These are phyloP conservation scores for Penicillium sp. DNA, from an alignment of 2,329 filamentous ascomycete genomes.

Conservation along the genomic window DNA sequence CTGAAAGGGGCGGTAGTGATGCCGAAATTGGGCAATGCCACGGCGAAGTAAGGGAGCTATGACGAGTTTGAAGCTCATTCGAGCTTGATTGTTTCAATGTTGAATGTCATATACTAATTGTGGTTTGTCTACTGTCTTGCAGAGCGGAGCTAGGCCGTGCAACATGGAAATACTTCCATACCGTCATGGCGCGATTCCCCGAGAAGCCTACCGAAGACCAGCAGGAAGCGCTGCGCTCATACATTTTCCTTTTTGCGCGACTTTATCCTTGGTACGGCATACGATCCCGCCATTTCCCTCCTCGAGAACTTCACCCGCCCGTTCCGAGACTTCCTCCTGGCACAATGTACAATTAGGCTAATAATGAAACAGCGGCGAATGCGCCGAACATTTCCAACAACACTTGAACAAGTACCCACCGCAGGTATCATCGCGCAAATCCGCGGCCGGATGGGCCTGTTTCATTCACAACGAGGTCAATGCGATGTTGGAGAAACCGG, in stretches of 20 bases:
- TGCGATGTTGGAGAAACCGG: constrained; percentile 63
- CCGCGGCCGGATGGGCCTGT: constrained; percentile 70
- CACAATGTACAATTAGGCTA: constrained; percentile 15
- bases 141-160: constrained; percentile 69
- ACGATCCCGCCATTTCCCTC: not conserved
- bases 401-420: constrained; percentile 68
- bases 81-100: not conserved
- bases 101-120: not conserved
- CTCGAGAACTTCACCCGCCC: too few species aligned
- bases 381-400: constrained; percentile 67
- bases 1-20: constrained; percentile 54
- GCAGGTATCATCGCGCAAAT: constrained; percentile 65
- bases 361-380: constrained; percentile 61
- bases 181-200: constrained; percentile 69
- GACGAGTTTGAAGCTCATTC: not conserved
- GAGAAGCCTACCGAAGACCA: constrained; percentile 67
- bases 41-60: constrained; percentile 48
- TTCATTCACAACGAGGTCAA: constrained; percentile 72
- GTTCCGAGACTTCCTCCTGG: not conserved
- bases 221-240: constrained; percentile 63
- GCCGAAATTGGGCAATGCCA: constrained; percentile 56
- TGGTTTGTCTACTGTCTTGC: constrained; percentile 8
- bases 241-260: constrained; percentile 68
- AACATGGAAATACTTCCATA: constrained; percentile 71
- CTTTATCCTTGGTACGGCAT: constrained; percentile 65